A percentile compares a stretch with the other conserved stretches of the same genome.
phyloP scores from a whole-genome alignment of 1,284 basidiomycete species.

The Pascua guehoae region DNA sequence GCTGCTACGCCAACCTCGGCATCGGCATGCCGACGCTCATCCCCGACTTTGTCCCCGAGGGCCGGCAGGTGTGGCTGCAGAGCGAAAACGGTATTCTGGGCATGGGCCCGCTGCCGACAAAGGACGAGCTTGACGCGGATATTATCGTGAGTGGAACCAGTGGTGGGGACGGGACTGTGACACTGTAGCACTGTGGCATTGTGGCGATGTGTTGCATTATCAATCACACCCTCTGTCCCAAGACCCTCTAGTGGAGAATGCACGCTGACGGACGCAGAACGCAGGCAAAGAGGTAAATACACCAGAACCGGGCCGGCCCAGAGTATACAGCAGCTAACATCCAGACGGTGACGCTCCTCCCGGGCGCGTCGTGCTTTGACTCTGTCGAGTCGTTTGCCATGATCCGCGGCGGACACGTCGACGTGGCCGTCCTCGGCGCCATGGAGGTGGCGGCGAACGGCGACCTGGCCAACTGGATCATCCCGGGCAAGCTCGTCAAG shows the following conservation, averaged over 20 bases:
- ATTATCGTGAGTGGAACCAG: conserved; percentile 66
- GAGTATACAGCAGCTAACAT: too few relatives aligned
- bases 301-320: neutral
- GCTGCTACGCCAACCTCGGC: conserved; percentile 72
- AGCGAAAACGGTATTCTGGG: conserved; percentile 90
- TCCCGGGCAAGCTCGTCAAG: conserved; percentile 86
- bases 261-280: neutral
- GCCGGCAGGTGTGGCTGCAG: conserved; percentile 82
- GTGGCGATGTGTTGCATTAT: too few relatives aligned
- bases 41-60: conserved; percentile 71
- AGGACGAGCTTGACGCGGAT: conserved; percentile 82
- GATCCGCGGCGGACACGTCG: conserved; percentile 93
- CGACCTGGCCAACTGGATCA: conserved; percentile 95
- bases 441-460: conserved; percentile 88
- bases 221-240: too few relatives aligned
- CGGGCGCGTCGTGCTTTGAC: conserved; percentile 84
- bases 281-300: neutral
- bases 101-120: conserved; percentile 89
- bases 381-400: conserved; percentile 66
- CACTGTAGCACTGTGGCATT: too few relatives aligned
- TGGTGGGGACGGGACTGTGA: neutral
- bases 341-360: conserved; percentile 67
- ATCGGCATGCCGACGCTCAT: conserved; percentile 93
- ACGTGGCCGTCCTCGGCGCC: conserved; percentile 83
- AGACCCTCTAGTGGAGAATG: neutral